These are phyloP conservation scores for Geotrichum histeridarum DNA, from an alignment of 1,139 yeast species.

Conservation along the genomic window DNA sequence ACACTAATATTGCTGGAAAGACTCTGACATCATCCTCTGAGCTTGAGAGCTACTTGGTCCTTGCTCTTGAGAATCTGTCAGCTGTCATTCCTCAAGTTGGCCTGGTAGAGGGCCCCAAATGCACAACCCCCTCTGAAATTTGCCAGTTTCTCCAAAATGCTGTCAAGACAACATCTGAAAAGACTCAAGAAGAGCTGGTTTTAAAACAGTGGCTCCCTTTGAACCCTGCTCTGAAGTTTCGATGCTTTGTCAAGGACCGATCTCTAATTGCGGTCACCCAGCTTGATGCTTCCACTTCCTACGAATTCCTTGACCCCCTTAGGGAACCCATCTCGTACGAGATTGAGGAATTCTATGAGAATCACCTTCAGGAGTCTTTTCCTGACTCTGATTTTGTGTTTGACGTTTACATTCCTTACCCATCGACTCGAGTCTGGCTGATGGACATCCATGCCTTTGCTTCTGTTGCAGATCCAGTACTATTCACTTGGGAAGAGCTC, in stretches of 20 bases:
- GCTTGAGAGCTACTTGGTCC: neutral
- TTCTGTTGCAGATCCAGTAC: slow-evolving; percentile 65
- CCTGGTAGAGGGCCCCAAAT: neutral
- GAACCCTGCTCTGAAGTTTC: slow-evolving; percentile 85
- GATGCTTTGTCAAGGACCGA: slow-evolving; percentile 68
- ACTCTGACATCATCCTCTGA: neutral
- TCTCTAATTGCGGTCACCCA: slow-evolving; percentile 70
- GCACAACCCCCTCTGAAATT: neutral
- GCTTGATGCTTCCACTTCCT: slow-evolving; percentile 69
- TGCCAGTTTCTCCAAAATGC: slow-evolving; percentile 5
- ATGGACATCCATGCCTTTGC: slow-evolving; percentile 84
- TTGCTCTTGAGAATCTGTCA: neutral
- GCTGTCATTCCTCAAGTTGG: neutral
- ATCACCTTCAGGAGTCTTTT: slow-evolving; percentile 47
- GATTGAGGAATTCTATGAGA: slow-evolving; percentile 54
- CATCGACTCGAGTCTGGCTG: slow-evolving; percentile 57
- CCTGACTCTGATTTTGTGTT: slow-evolving; percentile 57
- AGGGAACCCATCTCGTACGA: slow-evolving; percentile 44
- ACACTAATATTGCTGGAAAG: no score
- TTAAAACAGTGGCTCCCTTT: slow-evolving; percentile 73
- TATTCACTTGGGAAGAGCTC: slow-evolving; percentile 83
- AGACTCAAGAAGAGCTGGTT: slow-evolving; percentile 49
- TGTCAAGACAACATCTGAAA: slow-evolving; percentile 32
- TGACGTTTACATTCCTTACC: slow-evolving; percentile 78
- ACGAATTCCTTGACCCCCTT: slow-evolving; percentile 56